These are phyloP conservation scores for Tilletiopsis washingtonensis DNA, from an alignment of 1,284 basidiomycete species.

Conservation along the genomic window DNA sequence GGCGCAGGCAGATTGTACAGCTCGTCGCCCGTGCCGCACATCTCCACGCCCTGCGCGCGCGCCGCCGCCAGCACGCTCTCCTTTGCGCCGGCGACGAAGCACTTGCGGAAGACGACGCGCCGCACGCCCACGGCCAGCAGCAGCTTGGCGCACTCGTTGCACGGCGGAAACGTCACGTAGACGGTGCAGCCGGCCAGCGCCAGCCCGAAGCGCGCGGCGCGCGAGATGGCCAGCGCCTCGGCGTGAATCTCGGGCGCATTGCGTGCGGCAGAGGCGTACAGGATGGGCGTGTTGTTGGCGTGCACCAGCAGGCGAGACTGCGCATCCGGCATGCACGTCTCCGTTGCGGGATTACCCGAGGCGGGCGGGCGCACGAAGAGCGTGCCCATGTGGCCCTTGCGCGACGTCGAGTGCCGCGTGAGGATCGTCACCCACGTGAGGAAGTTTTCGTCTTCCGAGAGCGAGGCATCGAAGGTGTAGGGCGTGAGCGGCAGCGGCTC, in stretches of 20 bases:
- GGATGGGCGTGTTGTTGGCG: slow-evolving; percentile 22
- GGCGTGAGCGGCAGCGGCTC: too few species aligned
- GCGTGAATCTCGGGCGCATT: slow-evolving; percentile 23
- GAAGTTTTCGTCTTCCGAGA: slow-evolving; percentile 13
- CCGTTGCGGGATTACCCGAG: neutral
- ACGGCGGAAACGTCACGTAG: slow-evolving; percentile 35
- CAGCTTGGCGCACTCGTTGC: slow-evolving; percentile 20
- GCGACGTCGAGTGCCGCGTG: slow-evolving; percentile 7
- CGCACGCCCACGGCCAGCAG: slow-evolving; percentile 15
- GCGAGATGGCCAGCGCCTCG: slow-evolving; percentile 24
- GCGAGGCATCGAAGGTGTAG: slow-evolving; percentile 4
- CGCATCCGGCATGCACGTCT: neutral
- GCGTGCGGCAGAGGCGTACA: slow-evolving; percentile 1
- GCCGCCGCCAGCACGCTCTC: slow-evolving; percentile 8
- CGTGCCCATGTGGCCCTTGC: slow-evolving; percentile 12
- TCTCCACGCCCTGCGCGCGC: slow-evolving; percentile 3
- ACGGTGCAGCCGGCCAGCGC: slow-evolving; percentile 13
- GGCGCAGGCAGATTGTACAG: neutral
- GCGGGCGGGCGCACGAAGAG: slow-evolving; percentile 6
- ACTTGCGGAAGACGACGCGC: slow-evolving; percentile 19
- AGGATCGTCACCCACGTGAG: slow-evolving; percentile 10
- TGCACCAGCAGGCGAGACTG: slow-evolving; percentile 11
- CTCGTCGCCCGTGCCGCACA: neutral
- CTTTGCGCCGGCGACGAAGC: neutral
- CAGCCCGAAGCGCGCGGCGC: slow-evolving; percentile 14